phyloP scores from a whole-genome alignment of 176 grass and related monocot species.

The Eleusine indica region DNA sequence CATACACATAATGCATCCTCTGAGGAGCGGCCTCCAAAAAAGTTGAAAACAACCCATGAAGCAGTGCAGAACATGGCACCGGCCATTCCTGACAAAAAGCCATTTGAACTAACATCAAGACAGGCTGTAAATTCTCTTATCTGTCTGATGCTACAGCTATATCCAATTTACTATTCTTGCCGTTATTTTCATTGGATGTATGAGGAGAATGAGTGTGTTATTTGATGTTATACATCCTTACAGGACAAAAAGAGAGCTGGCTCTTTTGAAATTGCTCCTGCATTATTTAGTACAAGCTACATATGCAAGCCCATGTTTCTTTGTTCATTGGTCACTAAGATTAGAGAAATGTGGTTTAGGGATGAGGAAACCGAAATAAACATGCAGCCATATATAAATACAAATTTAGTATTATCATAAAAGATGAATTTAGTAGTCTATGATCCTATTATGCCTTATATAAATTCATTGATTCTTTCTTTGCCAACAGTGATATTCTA shows the following conservation, averaged over 20 bases:
- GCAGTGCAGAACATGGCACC: not conserved
- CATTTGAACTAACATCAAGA: constrained; percentile 32
- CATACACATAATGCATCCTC: not conserved
- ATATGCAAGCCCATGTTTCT: not conserved
- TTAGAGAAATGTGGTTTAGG: not conserved
- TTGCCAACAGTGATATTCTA: not conserved
- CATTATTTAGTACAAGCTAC: not conserved
- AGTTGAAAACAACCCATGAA: constrained; percentile 44
- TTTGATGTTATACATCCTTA: not conserved
- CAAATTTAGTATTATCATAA: not conserved
- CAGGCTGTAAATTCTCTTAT: constrained; percentile 46
- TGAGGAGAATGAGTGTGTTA: not conserved
- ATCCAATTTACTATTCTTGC: not conserved
- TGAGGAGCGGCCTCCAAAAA: constrained; percentile 47
- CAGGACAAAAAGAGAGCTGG: not conserved
- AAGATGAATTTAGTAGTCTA: not conserved
- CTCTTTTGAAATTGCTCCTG: not conserved
- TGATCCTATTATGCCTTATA: not conserved
- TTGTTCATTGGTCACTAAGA: not conserved
- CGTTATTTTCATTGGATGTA: constrained; percentile 18
- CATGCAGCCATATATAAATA: not conserved
- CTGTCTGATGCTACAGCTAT: not conserved
- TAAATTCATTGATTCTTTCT: constrained; percentile 7
- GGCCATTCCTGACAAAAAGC: constrained; percentile 22
- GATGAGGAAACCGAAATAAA: not conserved